Conservation (phyloP, 306 rosid genomes). For the Dalbergia oliveri region DNA sequence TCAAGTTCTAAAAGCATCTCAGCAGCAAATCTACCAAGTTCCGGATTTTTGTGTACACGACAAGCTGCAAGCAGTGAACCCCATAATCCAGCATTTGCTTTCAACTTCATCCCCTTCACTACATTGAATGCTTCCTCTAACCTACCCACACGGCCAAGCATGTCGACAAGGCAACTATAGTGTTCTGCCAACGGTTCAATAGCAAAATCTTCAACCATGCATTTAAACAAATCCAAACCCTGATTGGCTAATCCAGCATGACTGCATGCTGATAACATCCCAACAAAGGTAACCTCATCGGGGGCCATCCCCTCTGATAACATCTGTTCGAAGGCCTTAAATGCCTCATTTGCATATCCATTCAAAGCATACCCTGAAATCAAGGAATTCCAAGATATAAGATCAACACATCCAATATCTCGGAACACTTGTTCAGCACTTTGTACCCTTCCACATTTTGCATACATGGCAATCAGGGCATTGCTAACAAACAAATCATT, state of each 20-base stretch:
- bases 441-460: constrained; percentile 67
- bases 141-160: constrained; percentile 81
- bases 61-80: constrained; percentile 83
- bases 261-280: constrained; percentile 80
- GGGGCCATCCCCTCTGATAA: constrained; percentile 56
- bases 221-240: constrained; percentile 63
- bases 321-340: constrained; percentile 69
- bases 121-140: constrained; percentile 74
- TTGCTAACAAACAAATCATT: constrained; percentile 71
- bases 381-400: constrained; percentile 87
- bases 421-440: constrained; percentile 66
- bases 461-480: constrained; percentile 81
- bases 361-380: constrained; percentile 81
- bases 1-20: constrained; percentile 76
- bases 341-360: constrained; percentile 69
- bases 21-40: constrained; percentile 65
- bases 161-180: constrained; percentile 80
- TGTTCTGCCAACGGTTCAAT: constrained; percentile 75
- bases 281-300: constrained; percentile 75
- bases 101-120: constrained; percentile 63
- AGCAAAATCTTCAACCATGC: constrained; percentile 66
- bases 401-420: constrained; percentile 58
- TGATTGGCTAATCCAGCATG: constrained; percentile 69
- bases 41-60: constrained; percentile 62
- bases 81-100: constrained; percentile 76